Percentiles rank a stretch among this genome's conserved stretches.
These are phyloP conservation scores for Tuber aestivum DNA, from an alignment of 495 filamentous ascomycete species.

Conservation along the genomic window DNA sequence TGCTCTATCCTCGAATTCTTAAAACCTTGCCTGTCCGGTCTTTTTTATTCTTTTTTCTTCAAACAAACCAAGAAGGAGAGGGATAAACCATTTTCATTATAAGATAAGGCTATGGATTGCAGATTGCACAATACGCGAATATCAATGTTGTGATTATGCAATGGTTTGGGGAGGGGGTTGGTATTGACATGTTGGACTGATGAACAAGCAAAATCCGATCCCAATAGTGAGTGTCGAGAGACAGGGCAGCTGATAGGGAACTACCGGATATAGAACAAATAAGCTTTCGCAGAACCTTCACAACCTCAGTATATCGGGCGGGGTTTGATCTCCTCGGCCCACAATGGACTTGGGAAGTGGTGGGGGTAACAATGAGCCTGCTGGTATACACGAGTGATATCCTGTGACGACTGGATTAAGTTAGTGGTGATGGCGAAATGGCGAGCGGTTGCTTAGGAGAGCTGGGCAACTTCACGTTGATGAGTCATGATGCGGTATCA, in stretches of 20 bases:
- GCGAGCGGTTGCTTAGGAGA: not conserved
- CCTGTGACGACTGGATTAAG: not conserved
- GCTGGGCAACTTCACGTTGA: not conserved
- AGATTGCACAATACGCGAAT: not conserved
- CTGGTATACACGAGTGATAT: not conserved
- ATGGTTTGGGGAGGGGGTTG: not conserved
- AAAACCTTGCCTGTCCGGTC: not conserved
- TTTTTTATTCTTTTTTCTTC: not conserved
- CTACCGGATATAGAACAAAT: not conserved
- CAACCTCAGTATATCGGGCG: not conserved
- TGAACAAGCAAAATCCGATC: conserved; percentile 4
- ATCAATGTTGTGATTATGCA: not conserved
- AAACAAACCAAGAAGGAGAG: not conserved
- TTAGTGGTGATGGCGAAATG: not conserved
- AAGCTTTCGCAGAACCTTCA: not conserved
- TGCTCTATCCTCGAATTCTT: conserved; percentile 1
- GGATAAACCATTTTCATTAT: not conserved
- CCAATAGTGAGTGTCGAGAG: not conserved
- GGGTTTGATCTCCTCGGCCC: not conserved
- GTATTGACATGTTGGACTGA: not conserved
- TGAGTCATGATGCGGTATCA: not conserved
- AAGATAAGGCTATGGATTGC: not conserved
- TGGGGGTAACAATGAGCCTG: not conserved
- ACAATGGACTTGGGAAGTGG: not conserved
- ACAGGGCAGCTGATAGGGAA: not conserved